Evolutionary conservation across 768 basidiomycete species (phyloP), one percentile per base, ranked within the genome.

Genomic region (Mycena indigotica): DNA sequence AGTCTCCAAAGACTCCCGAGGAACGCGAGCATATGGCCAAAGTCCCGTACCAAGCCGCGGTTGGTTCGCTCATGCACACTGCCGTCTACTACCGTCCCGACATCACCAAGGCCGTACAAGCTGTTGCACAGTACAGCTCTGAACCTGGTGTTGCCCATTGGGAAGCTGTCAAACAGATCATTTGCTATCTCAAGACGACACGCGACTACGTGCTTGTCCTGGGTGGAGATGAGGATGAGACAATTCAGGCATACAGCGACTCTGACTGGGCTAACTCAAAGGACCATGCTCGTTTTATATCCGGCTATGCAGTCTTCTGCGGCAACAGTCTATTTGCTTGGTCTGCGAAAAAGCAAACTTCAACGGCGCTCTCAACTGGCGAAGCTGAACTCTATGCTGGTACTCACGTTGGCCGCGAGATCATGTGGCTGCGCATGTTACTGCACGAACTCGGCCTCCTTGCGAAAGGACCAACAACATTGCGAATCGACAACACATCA

Each of bases 151-250:
- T 24, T 15, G 35, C 52, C 25, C 60, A 61, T 53, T 74, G 72
- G 72, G 58, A 63, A 6, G 72, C 72, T 4, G 66, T 71, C 29
- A 73, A 75, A 56, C 68, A 67, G 25, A 44, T 61, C 19, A 45
- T 61, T n/a, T n/a, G 30, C 12, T 59, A 65, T 13, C 54, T 65
- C 1, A 59, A 48, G 12, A 52, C 50, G 3, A 62, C 60, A 15
- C 15, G 13, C 3, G 51, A 57, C 39, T 39, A 44, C 41, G 55
- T 44, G n/a, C 55, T 61, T 26, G 50, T 53, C 21, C 44, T 52
- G 10, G 55, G 15, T 38, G 58, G 52, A 25, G 15, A 51, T 3
- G 49, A 41, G 10, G 30, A 39, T 39, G 23, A 38, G 21, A 28
- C n/a, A 19, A 16, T 57, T 0, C 19, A n/a, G 3, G 66, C 52